Base-by-base conservation (phyloP, 257 asterid species). In the Solanum dulcamara region DNA sequence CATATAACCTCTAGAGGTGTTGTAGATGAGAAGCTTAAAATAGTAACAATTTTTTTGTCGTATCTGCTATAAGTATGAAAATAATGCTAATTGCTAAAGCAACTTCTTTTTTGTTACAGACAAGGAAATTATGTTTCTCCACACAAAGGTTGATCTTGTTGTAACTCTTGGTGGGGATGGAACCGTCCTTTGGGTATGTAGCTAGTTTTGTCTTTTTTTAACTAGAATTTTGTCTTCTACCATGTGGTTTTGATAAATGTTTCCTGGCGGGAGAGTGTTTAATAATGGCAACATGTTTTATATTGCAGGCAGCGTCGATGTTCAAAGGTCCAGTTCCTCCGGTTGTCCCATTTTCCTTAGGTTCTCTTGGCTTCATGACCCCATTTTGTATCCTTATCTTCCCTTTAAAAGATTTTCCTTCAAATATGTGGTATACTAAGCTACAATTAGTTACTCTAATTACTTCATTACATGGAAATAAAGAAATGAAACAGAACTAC, bases 321-420 rank as follows among this genome's bases (percentile, higher is more conserved):
- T 97, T 97, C 91, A 97, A 97, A 92, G 99, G 98, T 14, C 98
- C 99, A 1, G 98, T 97, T 88, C 99, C 99, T 84, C 98, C 99
- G 1, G 85, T 97, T 13, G 98, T 95, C 87, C 97, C 99, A 53
- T 97, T 97, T 93, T 97, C 99, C 71, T 89, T 97, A 51, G 99
- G 99, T 50, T 97, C 99, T 84, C 95, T 97, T 70, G 99, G 99
- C 86, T 97, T 97, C 92, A 97, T 97, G 98, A 97, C 99, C 86
- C 97, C 97, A 77, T 97, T 93, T 84, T 85, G 99, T 97, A 97
- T 95, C 99, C 99, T 91, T 82, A 55, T 20, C 68, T 71, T 80
- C 35, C 81, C 40, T 3, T 57, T 40, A 6, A 44, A 42, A 30
- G 38, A 44, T 66, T 46, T 48, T 14, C n/a, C 26, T 9, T 68